Percentiles rank a stretch among this genome's conserved stretches.
Evolutionary conservation across 305 asterid species (phyloP).

Genomic region (Solanum hybrid): DNA sequence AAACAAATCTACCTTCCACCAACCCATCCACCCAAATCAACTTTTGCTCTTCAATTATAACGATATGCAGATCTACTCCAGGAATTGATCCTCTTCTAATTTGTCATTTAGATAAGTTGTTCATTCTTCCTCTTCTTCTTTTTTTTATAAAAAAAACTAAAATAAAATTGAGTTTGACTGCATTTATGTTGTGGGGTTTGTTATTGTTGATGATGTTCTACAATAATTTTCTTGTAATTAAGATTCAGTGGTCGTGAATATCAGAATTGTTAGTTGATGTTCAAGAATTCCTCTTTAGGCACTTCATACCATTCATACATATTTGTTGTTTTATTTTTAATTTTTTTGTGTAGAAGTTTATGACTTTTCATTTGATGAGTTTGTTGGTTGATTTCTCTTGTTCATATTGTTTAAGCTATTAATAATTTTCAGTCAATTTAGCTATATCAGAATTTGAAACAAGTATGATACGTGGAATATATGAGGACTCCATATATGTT

Average conservation of each 20-base stretch:
- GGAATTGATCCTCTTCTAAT: neutral
- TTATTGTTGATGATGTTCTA: neutral
- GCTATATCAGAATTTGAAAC: too few relatives aligned
- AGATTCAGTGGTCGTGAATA: neutral
- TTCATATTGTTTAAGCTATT: neutral
- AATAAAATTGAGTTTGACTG: neutral
- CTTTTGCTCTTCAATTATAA: too few relatives aligned
- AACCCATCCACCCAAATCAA: neutral
- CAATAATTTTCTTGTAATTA: too few relatives aligned
- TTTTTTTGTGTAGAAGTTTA: neutral
- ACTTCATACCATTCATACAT: neutral
- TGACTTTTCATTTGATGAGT: neutral
- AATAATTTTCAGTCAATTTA: neutral
- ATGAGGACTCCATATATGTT: neutral
- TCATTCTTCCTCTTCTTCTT: neutral
- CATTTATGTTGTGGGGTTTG: neutral
- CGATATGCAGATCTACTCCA: neutral
- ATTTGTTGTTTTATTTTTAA: too few relatives aligned
- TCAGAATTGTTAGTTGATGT: too few relatives aligned
- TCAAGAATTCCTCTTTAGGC: neutral
- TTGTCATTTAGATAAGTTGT: neutral
- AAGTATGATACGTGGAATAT: neutral
- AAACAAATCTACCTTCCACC: neutral
- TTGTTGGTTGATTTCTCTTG: neutral
- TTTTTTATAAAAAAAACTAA: too few relatives aligned